These are phyloP conservation scores for Boletus rubroflammeus DNA, from an alignment of 768 basidiomycete genomes.

Conservation along the genomic window DNA sequence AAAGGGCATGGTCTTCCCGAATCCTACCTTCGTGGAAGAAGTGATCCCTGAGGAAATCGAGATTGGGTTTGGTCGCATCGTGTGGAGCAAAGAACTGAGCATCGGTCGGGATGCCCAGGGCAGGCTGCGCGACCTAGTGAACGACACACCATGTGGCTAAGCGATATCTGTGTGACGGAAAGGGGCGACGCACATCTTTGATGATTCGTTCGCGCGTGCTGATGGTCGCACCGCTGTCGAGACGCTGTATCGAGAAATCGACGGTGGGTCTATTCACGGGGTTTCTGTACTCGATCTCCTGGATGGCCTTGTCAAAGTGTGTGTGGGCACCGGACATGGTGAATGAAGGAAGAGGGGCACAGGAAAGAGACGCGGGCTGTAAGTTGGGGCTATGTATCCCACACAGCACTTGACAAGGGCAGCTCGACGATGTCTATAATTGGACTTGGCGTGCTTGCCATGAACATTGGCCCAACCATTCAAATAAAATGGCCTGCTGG, in stretches of 20 bases:
- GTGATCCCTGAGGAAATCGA: slow-evolving; percentile 73
- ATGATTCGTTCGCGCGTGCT: slow-evolving; percentile 26
- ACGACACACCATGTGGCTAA: not conserved
- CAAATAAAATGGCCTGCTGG: not conserved
- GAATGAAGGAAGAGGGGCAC: slow-evolving; percentile 9
- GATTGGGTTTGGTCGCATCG: slow-evolving; percentile 63
- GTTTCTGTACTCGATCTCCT: slow-evolving; percentile 29
- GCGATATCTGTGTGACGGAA: not conserved
- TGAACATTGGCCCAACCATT: not conserved
- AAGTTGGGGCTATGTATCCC: not conserved
- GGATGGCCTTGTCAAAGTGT: slow-evolving; percentile 29
- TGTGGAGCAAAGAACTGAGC: slow-evolving; percentile 70
- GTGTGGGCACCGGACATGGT: slow-evolving; percentile 20
- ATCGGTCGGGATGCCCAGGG: slow-evolving; percentile 59
- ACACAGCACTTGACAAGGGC: slow-evolving; percentile 9
- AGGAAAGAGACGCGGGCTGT: slow-evolving; percentile 3
- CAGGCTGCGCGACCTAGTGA: slow-evolving; percentile 65
- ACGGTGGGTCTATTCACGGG: slow-evolving; percentile 10
- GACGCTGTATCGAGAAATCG: slow-evolving; percentile 23
- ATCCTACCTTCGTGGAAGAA: slow-evolving; percentile 69
- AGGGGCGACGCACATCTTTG: slow-evolving; percentile 19
- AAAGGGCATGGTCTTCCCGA: slow-evolving; percentile 64
- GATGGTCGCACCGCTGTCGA: slow-evolving; percentile 26
- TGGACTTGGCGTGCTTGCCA: slow-evolving; percentile 5
- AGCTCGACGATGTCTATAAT: slow-evolving; percentile 12